Evolutionary conservation across 768 basidiomycete genomes (phyloP).

Genomic region (Leccinum barrowsii): DNA sequence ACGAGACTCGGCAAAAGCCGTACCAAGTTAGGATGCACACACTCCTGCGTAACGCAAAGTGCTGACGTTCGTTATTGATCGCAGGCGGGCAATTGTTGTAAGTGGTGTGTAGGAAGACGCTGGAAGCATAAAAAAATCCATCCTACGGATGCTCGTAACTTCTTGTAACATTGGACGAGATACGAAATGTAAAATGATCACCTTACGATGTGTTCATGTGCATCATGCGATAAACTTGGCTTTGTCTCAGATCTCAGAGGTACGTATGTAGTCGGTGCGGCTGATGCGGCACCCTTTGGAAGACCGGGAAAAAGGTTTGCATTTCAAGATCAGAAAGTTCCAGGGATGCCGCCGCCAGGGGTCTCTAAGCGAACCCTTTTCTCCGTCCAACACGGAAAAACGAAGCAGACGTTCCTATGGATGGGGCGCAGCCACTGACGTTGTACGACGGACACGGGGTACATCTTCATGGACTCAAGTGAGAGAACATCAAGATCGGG

Average conservation of each 20-base stretch:
- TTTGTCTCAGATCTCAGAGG: neutral
- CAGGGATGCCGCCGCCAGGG: neutral
- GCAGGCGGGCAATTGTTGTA: neutral
- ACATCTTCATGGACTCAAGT: neutral
- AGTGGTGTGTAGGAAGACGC: neutral
- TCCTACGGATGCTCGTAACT: neutral
- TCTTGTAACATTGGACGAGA: neutral
- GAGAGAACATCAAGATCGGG: neutral
- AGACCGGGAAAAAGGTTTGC: neutral
- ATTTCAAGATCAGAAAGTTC: neutral
- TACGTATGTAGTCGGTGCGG: neutral
- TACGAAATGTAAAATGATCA: neutral
- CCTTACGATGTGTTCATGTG: neutral
- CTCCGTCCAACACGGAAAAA: neutral
- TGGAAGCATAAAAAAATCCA: neutral
- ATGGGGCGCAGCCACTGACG: neutral
- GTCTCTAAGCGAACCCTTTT: neutral
- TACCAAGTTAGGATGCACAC: too few species aligned
- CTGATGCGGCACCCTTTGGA: neutral
- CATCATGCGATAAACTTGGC: neutral
- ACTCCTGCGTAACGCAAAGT: too few species aligned
- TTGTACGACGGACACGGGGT: neutral
- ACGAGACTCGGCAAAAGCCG: too few species aligned
- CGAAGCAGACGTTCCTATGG: neutral
- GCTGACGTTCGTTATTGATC: neutral